Base-by-base conservation (phyloP, 2,329 filamentous ascomycete genomes). In the Microcyclosporella mali region DNA sequence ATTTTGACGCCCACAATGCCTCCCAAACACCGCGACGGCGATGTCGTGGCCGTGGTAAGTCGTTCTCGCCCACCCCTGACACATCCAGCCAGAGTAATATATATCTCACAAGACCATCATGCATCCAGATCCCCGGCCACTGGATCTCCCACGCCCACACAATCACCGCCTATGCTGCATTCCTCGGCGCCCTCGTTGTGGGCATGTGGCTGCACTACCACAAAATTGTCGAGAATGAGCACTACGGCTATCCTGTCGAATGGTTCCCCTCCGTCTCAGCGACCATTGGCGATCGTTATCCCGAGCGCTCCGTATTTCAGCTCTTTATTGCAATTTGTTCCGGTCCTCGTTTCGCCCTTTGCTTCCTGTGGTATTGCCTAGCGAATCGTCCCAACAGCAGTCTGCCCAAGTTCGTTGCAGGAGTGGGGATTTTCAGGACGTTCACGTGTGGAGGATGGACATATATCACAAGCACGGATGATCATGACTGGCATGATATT, bases 401-500 rank as follows among this genome's bases (percentile, higher is more conserved):
- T 19, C 77, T 95, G 12, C 88, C 94, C 14, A 88, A 87, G 62
- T 82, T 92, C 50, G 76, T 97, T 48, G 84, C 84, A 34, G 76
- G 77, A 31, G 82, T 86, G 56, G 92, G 92, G 43, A 55, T 95
- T 40, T 83, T 97, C 60, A 81, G 92, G 57, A 95, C 90, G 8
- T 70, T 97, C 45, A 95, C 88, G 3, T 98, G 92, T 61, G 92
- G 90, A 56, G 92, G 92, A 46, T 98, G 92, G 90, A 95, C 92
- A 40, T 98, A 97, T 66, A 82, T 98, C 49, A 98, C 92, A 18
- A 97, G 92, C 49, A 98, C 92, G 33, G 92, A 98, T 64, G 88
- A 97, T 64, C 92, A 98, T 66, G 82, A 94, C 67, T 97, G 88
- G 89, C 92, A 98, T 65, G 92, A 98, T 61, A 90, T 97, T 50